Evolutionary conservation across 2,329 filamentous ascomycete species (phyloP).

Genomic region (Neocatenulostroma microsporum): DNA sequence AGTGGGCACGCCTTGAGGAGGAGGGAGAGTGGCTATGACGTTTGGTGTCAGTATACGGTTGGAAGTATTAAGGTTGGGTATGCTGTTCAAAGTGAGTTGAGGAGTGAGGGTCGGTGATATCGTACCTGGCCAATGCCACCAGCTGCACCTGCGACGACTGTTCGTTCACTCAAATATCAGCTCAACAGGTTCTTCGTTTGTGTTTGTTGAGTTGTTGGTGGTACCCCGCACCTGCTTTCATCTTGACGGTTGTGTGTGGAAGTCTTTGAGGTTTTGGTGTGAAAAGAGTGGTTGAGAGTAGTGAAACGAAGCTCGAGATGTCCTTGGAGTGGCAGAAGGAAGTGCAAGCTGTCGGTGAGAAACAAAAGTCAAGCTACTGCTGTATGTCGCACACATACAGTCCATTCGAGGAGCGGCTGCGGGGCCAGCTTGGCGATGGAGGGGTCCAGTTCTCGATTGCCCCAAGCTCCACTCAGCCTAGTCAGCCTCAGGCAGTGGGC

Average conservation of each 20-base stretch:
- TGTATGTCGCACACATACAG: too few relatives aligned
- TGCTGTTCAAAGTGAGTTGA: too few relatives aligned
- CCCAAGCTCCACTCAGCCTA: too few relatives aligned
- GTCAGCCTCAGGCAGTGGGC: too few relatives aligned
- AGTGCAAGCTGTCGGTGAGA: background rate
- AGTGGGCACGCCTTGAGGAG: conserved; percentile 85
- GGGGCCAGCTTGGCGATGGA: too few relatives aligned
- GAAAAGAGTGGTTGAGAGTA: background rate
- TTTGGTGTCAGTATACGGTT: background rate
- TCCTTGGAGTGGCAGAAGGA: background rate
- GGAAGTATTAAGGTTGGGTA: too few relatives aligned
- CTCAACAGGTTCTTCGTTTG: background rate
- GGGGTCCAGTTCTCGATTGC: too few relatives aligned
- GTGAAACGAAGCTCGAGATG: too few relatives aligned
- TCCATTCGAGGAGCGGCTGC: too few relatives aligned
- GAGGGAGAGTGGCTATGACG: conserved; percentile 76
- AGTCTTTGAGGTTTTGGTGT: background rate
- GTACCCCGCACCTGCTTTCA: conserved; percentile 8
- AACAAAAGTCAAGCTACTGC: background rate
- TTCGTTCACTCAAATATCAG: background rate
- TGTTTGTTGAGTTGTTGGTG: background rate
- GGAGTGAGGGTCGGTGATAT: too few relatives aligned
- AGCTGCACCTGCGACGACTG: conserved; percentile 84
- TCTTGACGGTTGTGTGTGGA: conserved; percentile 5
- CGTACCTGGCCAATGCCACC: conserved; percentile 96